Evolutionary conservation across 2,329 filamentous ascomycete species (phyloP).

Genomic region (Zymoseptoria tritici): DNA sequence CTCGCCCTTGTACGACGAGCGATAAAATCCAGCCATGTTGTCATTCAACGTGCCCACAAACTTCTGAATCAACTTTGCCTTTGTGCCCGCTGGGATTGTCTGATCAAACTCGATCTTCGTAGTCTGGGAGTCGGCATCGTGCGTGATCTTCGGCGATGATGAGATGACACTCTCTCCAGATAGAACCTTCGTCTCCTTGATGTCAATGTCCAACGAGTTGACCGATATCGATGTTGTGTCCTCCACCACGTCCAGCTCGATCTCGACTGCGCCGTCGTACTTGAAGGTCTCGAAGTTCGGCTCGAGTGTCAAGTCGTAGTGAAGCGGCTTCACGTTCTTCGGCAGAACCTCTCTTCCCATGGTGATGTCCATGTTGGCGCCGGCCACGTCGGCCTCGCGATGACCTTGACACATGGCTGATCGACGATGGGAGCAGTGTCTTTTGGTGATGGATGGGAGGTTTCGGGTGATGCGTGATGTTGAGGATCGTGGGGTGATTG

Average conservation of each 20-base stretch:
- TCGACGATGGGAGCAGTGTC: slow-evolving; percentile 69
- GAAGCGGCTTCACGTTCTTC: slow-evolving; percentile 80
- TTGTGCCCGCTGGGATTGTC: slow-evolving; percentile 63
- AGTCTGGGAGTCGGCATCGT: slow-evolving; percentile 73
- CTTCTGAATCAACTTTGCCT: slow-evolving; percentile 68
- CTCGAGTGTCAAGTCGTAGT: slow-evolving; percentile 89
- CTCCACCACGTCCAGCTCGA: slow-evolving; percentile 81
- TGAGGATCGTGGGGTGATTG: neutral
- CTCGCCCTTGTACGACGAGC: slow-evolving; percentile 80
- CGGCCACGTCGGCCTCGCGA: slow-evolving; percentile 48
- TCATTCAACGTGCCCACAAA: slow-evolving; percentile 80
- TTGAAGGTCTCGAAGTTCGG: slow-evolving; percentile 82
- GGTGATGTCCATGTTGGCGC: slow-evolving; percentile 52
- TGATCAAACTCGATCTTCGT: slow-evolving; percentile 74
- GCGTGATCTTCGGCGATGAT: slow-evolving; percentile 59
- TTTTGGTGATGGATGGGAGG: slow-evolving; percentile 18
- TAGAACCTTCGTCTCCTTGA: slow-evolving; percentile 65
- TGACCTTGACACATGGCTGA: slow-evolving; percentile 60
- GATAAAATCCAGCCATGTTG: slow-evolving; percentile 96
- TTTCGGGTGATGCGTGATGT: slow-evolving; percentile 1
- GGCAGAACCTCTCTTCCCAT: slow-evolving; percentile 77
- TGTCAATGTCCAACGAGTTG: slow-evolving; percentile 79
- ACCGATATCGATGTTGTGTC: slow-evolving; percentile 79
- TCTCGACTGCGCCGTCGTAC: slow-evolving; percentile 75
- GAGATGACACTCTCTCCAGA: slow-evolving; percentile 51